A percentile compares a stretch with the other conserved stretches of the same genome.
These are phyloP conservation scores for Buddleja alternifolia DNA, from an alignment of 257 asterid species.

Conservation along the genomic window DNA sequence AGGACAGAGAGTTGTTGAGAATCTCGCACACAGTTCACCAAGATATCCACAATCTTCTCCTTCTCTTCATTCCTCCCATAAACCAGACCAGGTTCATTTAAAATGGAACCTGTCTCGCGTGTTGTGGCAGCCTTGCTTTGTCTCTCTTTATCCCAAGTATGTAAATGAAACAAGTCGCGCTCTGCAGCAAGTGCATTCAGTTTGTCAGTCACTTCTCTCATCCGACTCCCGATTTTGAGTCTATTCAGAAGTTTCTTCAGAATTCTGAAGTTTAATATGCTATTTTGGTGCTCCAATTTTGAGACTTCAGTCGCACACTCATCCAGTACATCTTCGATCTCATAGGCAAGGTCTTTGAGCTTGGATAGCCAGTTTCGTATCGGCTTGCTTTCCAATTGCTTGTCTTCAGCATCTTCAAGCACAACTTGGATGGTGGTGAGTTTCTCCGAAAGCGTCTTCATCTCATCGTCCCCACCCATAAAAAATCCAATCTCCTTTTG, in stretches of 20 bases:
- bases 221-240: slow-evolving; percentile 29
- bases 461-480: slow-evolving; percentile 31
- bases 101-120: slow-evolving; percentile 39
- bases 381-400: slow-evolving; percentile 21
- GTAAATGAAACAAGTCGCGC: slow-evolving; percentile 24
- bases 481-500: slow-evolving; percentile 36
- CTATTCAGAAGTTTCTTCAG: slow-evolving; percentile 8
- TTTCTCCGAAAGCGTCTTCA: slow-evolving; percentile 34
- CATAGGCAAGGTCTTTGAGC: slow-evolving; percentile 29
- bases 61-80: slow-evolving; percentile 35
- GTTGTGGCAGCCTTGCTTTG: background rate
- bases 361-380: slow-evolving; percentile 33
- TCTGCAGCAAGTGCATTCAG: slow-evolving; percentile 33
- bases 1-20: slow-evolving; percentile 16
- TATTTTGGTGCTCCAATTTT: background rate
- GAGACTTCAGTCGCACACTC: slow-evolving; percentile 26
- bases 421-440: slow-evolving; percentile 38
- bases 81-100: slow-evolving; percentile 23
- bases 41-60: slow-evolving; percentile 31
- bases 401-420: slow-evolving; percentile 36
- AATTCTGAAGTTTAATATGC: background rate
- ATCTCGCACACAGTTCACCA: slow-evolving; percentile 23
- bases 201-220: slow-evolving; percentile 21
- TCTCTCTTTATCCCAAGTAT: slow-evolving; percentile 20
- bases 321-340: slow-evolving; percentile 39